A percentile compares a stretch with the other conserved stretches of the same genome.
These are phyloP conservation scores for Malus fusca DNA, from an alignment of 306 rosid species.

Conservation along the genomic window DNA sequence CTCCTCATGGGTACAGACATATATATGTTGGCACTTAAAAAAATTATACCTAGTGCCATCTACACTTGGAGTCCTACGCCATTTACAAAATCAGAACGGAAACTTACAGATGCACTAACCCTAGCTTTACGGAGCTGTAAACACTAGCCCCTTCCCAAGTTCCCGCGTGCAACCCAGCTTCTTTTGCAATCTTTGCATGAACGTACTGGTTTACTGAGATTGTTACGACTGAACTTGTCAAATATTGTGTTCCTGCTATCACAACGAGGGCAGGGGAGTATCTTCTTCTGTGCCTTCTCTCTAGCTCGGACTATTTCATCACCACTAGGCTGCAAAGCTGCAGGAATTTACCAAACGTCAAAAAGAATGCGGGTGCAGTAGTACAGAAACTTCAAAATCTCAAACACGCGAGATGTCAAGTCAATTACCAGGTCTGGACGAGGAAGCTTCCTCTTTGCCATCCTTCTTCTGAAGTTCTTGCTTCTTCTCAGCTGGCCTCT, in stretches of 20 bases:
- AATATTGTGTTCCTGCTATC: neutral
- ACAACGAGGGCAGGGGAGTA: neutral
- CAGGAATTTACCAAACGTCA: neutral
- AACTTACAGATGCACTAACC: no score
- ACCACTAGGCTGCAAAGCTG: neutral
- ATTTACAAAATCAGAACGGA: no score
- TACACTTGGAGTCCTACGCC: neutral
- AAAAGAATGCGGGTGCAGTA: neutral
- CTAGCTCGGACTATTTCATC: neutral
- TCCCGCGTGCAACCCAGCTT: neutral
- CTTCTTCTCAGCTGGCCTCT: neutral
- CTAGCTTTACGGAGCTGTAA: neutral
- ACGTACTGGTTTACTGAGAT: neutral
- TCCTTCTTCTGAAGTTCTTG: neutral
- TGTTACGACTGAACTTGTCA: neutral
- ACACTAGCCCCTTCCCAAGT: neutral
- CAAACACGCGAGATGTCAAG: neutral
- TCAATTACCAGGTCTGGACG: neutral
- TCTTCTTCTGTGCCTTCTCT: neutral
- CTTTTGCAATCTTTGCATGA: neutral
- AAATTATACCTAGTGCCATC: no score
- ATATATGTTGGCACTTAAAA: no score
- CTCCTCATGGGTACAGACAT: neutral
- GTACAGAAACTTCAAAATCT: neutral
- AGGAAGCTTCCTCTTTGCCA: neutral